phyloP scores from a whole-genome alignment of 352 stramenopile genomes.

The Phytophthora fragariaefolia region DNA sequence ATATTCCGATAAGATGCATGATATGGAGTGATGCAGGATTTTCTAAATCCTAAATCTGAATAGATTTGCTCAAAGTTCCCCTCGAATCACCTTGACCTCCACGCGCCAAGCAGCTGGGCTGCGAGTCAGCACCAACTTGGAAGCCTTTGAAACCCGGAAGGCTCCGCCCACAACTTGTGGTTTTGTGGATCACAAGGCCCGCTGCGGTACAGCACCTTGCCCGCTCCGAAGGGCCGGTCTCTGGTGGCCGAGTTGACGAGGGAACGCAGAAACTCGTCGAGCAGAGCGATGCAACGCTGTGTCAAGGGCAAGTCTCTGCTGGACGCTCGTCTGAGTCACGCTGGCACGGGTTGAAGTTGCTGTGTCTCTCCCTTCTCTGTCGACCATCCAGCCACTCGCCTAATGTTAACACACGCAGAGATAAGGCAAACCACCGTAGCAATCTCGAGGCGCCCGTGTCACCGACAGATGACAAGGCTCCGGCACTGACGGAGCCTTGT shows the following conservation, averaged over 20 bases:
- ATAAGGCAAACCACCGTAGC: constrained; percentile 7
- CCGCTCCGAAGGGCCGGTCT: neutral
- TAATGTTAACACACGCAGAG: constrained; percentile 20
- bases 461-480: neutral
- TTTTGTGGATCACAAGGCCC: too few species aligned
- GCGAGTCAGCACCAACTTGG: neutral
- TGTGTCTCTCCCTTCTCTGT: constrained; percentile 10
- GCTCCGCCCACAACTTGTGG: too few species aligned
- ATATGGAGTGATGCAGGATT: neutral
- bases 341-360: constrained; percentile 16
- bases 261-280: constrained; percentile 5
- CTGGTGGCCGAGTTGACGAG: neutral
- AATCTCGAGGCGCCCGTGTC: constrained; percentile 1
- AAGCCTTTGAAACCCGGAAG: neutral
- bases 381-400: neutral
- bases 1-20: neutral
- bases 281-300: neutral
- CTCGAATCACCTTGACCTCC: constrained; percentile 19
- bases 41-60: constrained; percentile 19
- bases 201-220: neutral
- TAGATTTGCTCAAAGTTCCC: constrained; percentile 19
- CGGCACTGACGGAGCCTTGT: neutral
- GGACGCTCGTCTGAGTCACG: neutral
- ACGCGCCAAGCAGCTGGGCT: constrained; percentile 20
- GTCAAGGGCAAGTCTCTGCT: neutral